A percentile compares a stretch with the other conserved stretches of the same genome.
Evolutionary conservation across 352 stramenopile genomes (phyloP).

Genomic region (Phytophthora podocarpi): DNA sequence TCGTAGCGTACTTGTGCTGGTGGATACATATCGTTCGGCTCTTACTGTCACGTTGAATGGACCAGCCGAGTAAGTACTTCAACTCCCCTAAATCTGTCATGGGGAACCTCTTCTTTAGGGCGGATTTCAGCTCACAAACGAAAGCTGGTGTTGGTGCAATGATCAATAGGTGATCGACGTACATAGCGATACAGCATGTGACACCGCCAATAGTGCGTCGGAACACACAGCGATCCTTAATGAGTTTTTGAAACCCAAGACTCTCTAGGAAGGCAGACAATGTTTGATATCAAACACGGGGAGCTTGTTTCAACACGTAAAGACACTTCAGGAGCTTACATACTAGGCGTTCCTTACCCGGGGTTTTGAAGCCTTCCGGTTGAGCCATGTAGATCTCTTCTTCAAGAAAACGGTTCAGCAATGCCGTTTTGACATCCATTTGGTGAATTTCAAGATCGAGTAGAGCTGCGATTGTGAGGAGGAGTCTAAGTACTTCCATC

Average conservation of each 20-base stretch:
- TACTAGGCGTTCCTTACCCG: slow-evolving; percentile 14
- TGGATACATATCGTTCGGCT: slow-evolving; percentile 23
- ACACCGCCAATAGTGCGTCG: neutral
- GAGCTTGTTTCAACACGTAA: slow-evolving; percentile 24
- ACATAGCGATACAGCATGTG: neutral
- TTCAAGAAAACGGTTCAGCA: slow-evolving; percentile 19
- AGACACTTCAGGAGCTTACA: too few relatives aligned
- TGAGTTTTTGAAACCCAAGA: neutral
- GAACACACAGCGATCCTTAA: slow-evolving; percentile 2
- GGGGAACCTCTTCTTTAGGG: slow-evolving; percentile 11
- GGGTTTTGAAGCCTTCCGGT: slow-evolving; percentile 3
- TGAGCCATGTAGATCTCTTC: slow-evolving; percentile 31
- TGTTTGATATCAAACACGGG: slow-evolving; percentile 18
- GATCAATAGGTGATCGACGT: slow-evolving; percentile 8
- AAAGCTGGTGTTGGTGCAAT: slow-evolving; percentile 14
- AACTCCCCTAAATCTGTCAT: slow-evolving; percentile 21
- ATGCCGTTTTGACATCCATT: slow-evolving; percentile 37
- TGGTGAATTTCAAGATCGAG: slow-evolving; percentile 31
- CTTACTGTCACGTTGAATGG: slow-evolving; percentile 18
- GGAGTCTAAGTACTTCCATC: neutral
- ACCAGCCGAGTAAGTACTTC: slow-evolving; percentile 20
- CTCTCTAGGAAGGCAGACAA: slow-evolving; percentile 1
- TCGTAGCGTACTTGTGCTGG: slow-evolving; percentile 29
- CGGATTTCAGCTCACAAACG: slow-evolving; percentile 5
- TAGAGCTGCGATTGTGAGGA: neutral